These are phyloP conservation scores for Daedalea quercina DNA, from an alignment of 768 basidiomycete species.

Conservation along the genomic window DNA sequence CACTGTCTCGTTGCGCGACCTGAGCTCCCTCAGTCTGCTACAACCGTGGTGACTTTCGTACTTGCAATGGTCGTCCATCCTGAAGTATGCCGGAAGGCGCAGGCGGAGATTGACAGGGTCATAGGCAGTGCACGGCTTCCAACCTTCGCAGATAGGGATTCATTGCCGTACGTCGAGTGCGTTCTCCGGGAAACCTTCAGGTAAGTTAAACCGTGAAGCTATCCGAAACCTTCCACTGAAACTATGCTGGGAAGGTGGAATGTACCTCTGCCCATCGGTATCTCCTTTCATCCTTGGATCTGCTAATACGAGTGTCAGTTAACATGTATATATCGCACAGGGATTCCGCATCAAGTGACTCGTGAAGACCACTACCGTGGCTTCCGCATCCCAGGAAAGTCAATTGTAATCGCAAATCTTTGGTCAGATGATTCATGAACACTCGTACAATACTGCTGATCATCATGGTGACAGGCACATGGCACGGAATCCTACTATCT, in stretches of 20 bases:
- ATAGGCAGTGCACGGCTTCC: constrained; percentile 31
- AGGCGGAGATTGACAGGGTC: constrained; percentile 35
- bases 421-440: constrained; percentile 6
- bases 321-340: constrained; percentile 1
- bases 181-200: constrained; percentile 22
- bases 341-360: constrained; percentile 13
- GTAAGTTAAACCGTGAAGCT: constrained; percentile 27
- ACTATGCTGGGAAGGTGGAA: constrained; percentile 12
- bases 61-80: constrained; percentile 35
- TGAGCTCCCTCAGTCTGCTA: constrained; percentile 21
- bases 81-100: constrained; percentile 28
- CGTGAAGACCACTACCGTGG: constrained; percentile 18
- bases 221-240: constrained; percentile 22
- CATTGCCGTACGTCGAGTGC: constrained; percentile 32
- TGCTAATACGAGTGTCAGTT: no score
- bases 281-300: not conserved
- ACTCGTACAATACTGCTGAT: constrained; percentile 4
- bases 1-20: no score
- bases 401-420: constrained; percentile 16
- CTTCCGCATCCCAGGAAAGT: constrained; percentile 10
- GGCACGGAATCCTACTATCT: constrained; percentile 7
- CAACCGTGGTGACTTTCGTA: constrained; percentile 27
- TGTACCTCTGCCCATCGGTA: constrained; percentile 16
- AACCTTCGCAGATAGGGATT: constrained; percentile 21
- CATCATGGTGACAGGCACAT: constrained; percentile 23